A percentile compares a stretch with the other conserved stretches of the same genome.
Conservation (phyloP, 202 grass and related monocot genomes). For the Eragrostis tef region DNA sequence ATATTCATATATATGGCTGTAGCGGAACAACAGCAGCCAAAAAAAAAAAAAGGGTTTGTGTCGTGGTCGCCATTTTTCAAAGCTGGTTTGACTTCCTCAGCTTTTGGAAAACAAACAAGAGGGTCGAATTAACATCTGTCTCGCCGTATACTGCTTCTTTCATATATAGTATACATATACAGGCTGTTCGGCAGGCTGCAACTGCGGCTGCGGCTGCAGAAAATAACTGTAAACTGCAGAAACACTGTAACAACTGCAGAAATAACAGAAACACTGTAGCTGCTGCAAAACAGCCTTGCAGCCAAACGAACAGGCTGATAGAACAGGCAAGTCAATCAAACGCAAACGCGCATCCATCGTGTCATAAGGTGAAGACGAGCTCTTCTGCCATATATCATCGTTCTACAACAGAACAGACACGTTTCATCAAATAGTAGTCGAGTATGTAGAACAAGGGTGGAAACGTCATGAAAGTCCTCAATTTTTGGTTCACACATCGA, state of each 20-base stretch:
- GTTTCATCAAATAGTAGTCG: background rate
- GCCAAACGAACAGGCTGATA: no score
- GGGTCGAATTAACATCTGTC: background rate
- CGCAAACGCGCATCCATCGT: background rate
- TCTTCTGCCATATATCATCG: background rate
- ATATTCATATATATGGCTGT: background rate
- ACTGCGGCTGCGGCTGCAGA: no score
- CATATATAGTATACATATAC: no score
- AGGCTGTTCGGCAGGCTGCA: no score
- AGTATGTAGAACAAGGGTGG: no score
- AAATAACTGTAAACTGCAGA: no score
- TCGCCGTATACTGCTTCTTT: background rate
- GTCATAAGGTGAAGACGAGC: background rate
- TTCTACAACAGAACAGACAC: background rate
- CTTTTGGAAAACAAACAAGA: slow-evolving; percentile 18
- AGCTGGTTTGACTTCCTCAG: background rate
- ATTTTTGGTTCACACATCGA: background rate
- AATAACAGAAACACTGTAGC: no score
- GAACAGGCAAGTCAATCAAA: background rate
- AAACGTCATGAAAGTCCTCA: background rate
- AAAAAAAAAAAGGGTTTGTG: background rate
- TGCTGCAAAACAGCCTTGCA: no score
- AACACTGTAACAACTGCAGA: no score
- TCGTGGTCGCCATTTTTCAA: slow-evolving; percentile 20
- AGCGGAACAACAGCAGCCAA: background rate